Conservation (phyloP, 169 alveolate species). For the Ichthyophthirius multifiliis region DNA sequence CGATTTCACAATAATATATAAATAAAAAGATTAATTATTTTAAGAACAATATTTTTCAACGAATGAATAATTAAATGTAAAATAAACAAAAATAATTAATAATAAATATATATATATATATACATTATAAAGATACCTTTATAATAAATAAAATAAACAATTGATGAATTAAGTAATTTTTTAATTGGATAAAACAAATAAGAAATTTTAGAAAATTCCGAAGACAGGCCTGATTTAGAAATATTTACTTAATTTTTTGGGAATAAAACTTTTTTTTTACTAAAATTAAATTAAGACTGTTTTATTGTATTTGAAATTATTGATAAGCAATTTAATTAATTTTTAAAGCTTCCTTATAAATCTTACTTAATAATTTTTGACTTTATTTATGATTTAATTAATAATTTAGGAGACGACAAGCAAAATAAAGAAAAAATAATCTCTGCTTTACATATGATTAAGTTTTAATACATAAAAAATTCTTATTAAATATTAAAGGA, state of each 20-base stretch:
- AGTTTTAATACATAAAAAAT: neutral
- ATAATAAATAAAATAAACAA: neutral
- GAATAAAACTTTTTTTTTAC: neutral
- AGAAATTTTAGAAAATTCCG: neutral
- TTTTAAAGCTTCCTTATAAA: neutral
- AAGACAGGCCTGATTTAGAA: neutral
- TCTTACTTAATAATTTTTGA: neutral
- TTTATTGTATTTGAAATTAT: neutral
- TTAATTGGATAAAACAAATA: neutral
- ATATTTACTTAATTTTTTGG: neutral
- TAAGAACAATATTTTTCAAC: neutral
- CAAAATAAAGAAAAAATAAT: neutral
- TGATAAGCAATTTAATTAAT: neutral
- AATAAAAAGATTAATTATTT: neutral
- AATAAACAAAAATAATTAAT: neutral
- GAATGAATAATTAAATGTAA: neutral
- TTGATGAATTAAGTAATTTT: neutral
- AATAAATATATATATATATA: neutral
- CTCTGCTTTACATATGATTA: neutral
- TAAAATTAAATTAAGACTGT: neutral
- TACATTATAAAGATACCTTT: neutral
- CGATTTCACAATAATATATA: neutral
- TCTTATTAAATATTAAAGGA: neutral
- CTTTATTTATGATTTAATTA: neutral
- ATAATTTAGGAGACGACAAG: neutral